These are phyloP conservation scores for Ulota crispa DNA, from an alignment of 225 moss, liverwort and hornwort genomes.

Conservation along the genomic window DNA sequence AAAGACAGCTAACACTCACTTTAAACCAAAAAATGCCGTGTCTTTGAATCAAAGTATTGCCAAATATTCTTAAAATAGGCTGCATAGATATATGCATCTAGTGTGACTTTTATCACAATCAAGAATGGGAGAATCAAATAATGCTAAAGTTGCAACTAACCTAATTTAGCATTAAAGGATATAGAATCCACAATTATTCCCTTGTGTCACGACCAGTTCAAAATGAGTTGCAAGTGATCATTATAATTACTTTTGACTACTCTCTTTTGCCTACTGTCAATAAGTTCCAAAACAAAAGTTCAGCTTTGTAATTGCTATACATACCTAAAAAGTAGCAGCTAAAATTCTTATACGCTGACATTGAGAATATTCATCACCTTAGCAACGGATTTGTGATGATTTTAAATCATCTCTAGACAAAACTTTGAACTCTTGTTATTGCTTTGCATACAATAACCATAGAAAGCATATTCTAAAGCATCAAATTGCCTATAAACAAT, in stretches of 20 bases:
- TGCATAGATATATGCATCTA: conserved; percentile 20
- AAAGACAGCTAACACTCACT: too few species aligned
- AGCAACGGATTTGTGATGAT: too few species aligned
- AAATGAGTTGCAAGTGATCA: not conserved
- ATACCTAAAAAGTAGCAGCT: not conserved
- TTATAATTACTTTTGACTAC: not conserved
- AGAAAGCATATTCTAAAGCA: not conserved
- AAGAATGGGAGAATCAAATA: not conserved
- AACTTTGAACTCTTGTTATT: not conserved
- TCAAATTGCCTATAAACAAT: not conserved
- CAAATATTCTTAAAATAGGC: conserved; percentile 30
- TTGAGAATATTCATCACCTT: too few species aligned
- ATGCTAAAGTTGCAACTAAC: too few species aligned
- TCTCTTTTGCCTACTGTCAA: not conserved
- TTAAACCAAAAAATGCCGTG: too few species aligned
- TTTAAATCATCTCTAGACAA: not conserved
- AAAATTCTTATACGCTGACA: not conserved
- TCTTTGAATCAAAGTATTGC: too few species aligned
- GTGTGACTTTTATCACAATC: conserved; percentile 36
- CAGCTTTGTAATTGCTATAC: not conserved
- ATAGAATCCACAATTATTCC: not conserved
- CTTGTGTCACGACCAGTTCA: not conserved
- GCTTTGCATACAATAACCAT: not conserved
- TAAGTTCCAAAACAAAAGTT: not conserved
- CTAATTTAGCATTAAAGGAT: not conserved